These are phyloP conservation scores for Domatiomyces catenatus DNA, from an alignment of 2,329 filamentous ascomycete genomes.

Conservation along the genomic window DNA sequence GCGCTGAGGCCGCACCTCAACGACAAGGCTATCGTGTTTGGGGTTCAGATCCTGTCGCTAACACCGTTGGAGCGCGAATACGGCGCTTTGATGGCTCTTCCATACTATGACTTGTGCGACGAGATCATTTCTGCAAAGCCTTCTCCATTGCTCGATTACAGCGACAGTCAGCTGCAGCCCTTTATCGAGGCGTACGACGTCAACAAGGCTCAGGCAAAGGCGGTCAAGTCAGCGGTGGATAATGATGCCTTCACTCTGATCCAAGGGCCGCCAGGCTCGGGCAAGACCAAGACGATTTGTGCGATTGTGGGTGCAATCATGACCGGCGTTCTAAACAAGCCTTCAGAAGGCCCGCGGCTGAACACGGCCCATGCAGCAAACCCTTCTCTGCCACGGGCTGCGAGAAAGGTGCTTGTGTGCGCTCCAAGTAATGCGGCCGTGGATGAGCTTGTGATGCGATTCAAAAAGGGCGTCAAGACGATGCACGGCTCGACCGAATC, in stretches of 20 bases:
- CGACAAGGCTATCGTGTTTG: constrained; percentile 55
- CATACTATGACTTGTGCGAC: constrained; percentile 91
- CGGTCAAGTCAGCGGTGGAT: constrained; percentile 78
- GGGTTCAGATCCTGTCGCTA: constrained; percentile 77
- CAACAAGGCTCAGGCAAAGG: constrained; percentile 78
- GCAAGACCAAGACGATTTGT: constrained; percentile 96
- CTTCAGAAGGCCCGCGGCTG: constrained; percentile 35
- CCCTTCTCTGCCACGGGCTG: constrained; percentile 23
- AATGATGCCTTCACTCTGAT: constrained; percentile 96
- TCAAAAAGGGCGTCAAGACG: constrained; percentile 76
- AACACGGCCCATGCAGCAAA: constrained; percentile 9
- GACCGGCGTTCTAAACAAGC: constrained; percentile 40
- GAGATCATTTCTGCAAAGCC: constrained; percentile 83
- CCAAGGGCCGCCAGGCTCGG: constrained; percentile 88
- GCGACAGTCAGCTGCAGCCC: constrained; percentile 53
- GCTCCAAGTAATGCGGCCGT: constrained; percentile 98
- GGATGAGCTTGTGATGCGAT: constrained; percentile 82
- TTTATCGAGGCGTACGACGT: constrained; percentile 65
- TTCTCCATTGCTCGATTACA: constrained; percentile 71
- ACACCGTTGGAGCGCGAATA: constrained; percentile 92
- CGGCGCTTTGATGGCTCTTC: constrained; percentile 72
- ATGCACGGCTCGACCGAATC: constrained; percentile 55
- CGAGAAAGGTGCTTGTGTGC: constrained; percentile 86
- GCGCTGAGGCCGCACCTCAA: constrained; percentile 50
- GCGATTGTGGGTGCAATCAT: constrained; percentile 85